These are phyloP conservation scores for Penicillium sp. DNA, from an alignment of 2,329 filamentous ascomycete genomes.

Conservation along the genomic window DNA sequence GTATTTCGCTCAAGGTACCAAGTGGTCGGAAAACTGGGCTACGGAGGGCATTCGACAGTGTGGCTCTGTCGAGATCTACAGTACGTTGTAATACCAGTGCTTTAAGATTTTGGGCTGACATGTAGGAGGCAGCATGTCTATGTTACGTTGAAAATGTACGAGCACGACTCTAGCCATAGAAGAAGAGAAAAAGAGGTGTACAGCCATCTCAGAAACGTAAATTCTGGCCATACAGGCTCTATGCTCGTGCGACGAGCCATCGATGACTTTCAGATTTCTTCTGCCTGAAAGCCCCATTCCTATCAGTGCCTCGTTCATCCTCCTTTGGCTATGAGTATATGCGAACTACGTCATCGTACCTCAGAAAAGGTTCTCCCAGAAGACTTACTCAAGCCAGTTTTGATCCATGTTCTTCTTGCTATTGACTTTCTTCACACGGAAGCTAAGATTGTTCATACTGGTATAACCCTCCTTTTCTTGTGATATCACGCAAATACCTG, in stretches of 20 bases:
- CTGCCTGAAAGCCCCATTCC: slow-evolving; percentile 10
- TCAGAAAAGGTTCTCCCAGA: slow-evolving; percentile 21
- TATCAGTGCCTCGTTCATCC: slow-evolving; percentile 32
- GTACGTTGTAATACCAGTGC: slow-evolving; percentile 6
- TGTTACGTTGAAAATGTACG: slow-evolving; percentile 23
- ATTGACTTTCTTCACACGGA: slow-evolving; percentile 36
- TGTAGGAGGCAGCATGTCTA: slow-evolving; percentile 12
- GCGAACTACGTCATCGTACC: slow-evolving; percentile 18
- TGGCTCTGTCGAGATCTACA: slow-evolving; percentile 22
- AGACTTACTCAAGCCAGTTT: slow-evolving; percentile 26
- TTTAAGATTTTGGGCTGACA: slow-evolving; percentile 4
- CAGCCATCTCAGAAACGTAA: slow-evolving; percentile 23
- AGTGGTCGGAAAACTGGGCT: slow-evolving; percentile 21
- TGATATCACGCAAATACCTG: neutral
- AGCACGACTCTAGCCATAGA: slow-evolving; percentile 18
- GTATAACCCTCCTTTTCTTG: slow-evolving; percentile 18
- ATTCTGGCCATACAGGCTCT: slow-evolving; percentile 22
- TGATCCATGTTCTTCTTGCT: slow-evolving; percentile 30
- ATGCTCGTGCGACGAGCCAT: slow-evolving; percentile 24
- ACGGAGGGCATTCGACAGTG: slow-evolving; percentile 18
- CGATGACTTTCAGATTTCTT: slow-evolving; percentile 29
- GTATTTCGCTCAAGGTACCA: slow-evolving; percentile 21
- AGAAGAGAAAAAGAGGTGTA: slow-evolving; percentile 25
- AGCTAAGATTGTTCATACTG: slow-evolving; percentile 30
- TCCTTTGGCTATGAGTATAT: slow-evolving; percentile 31